A percentile compares a stretch with the other conserved stretches of the same genome.
Evolutionary conservation across 768 basidiomycete genomes (phyloP).

Genomic region (Trametes maxima): DNA sequence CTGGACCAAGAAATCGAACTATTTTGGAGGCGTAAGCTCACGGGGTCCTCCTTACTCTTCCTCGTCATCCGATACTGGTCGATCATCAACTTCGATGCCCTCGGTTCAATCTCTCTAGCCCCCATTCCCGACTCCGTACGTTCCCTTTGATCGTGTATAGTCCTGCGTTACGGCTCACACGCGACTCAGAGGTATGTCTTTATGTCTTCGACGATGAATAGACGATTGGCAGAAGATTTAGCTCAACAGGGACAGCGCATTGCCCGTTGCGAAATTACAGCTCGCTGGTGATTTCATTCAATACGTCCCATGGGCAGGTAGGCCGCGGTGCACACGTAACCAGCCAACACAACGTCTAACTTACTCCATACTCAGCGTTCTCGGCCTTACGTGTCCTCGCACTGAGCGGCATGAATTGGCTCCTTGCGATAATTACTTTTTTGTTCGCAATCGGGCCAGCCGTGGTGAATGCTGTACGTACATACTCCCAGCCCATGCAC

Average conservation of each 20-base stretch:
- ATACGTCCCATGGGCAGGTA: background rate
- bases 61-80: background rate
- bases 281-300: background rate
- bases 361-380: background rate
- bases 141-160: background rate
- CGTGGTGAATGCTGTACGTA: conserved; percentile 1
- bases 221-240: background rate
- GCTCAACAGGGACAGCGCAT: background rate
- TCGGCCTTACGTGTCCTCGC: conserved; percentile 1
- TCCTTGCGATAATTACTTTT: background rate
- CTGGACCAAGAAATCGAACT: conserved; percentile 1
- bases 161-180: too few species aligned
- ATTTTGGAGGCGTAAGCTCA: background rate
- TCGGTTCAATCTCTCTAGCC: background rate
- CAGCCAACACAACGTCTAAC: background rate
- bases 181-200: background rate
- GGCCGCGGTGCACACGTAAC: background rate
- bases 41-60: background rate
- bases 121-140: background rate
- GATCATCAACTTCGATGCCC: background rate
- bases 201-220: too few species aligned
- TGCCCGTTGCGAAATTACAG: background rate
- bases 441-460: background rate
- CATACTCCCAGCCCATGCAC: background rate
- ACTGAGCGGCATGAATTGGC: background rate